phyloP scores from a whole-genome alignment of 2,329 filamentous ascomycete genomes.

The Cylindrodendrum hubeiense region DNA sequence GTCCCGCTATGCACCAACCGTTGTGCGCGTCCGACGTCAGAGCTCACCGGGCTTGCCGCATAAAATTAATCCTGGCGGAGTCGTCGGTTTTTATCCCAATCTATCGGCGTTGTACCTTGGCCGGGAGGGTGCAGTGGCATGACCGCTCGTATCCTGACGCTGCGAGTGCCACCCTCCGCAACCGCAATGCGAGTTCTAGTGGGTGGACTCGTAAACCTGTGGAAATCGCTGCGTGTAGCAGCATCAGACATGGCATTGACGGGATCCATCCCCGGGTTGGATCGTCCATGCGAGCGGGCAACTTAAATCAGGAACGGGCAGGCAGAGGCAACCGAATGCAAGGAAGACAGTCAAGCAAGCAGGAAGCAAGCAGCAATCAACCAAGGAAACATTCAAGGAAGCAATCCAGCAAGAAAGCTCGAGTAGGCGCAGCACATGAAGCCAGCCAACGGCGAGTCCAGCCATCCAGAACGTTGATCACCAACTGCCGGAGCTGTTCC shows the following conservation, averaged over 20 bases:
- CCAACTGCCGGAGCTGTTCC: conserved; percentile 23
- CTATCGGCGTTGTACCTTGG: conserved; percentile 14
- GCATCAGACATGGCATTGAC: conserved; percentile 21
- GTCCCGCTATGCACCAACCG: conserved; percentile 35
- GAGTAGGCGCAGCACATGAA: conserved; percentile 12
- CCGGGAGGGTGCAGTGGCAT: conserved; percentile 23
- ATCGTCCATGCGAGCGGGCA: conserved; percentile 19
- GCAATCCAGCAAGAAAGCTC: conserved; percentile 9
- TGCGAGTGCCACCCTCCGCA: conserved; percentile 19
- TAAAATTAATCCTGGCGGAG: conserved; percentile 42
- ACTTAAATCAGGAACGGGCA: conserved; percentile 12
- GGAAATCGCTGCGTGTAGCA: conserved; percentile 4
- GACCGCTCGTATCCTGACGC: conserved; percentile 24
- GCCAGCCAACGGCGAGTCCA: conserved; percentile 5
- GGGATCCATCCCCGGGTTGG: conserved; percentile 16
- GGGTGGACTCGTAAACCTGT: conserved; percentile 14
- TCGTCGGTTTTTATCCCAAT: conserved; percentile 24
- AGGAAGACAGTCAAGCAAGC: conserved; percentile 5
- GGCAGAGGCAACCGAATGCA: not conserved
- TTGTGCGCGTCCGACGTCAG: conserved; percentile 29
- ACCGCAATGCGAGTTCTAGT: conserved; percentile 10
- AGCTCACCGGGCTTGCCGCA: conserved; percentile 43
- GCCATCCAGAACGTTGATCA: conserved; percentile 9
- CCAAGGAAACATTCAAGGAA: not conserved
- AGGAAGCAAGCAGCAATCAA: not conserved